Evolutionary conservation across 1,284 basidiomycete species (phyloP).

Genomic region (Trametes hirsuta): DNA sequence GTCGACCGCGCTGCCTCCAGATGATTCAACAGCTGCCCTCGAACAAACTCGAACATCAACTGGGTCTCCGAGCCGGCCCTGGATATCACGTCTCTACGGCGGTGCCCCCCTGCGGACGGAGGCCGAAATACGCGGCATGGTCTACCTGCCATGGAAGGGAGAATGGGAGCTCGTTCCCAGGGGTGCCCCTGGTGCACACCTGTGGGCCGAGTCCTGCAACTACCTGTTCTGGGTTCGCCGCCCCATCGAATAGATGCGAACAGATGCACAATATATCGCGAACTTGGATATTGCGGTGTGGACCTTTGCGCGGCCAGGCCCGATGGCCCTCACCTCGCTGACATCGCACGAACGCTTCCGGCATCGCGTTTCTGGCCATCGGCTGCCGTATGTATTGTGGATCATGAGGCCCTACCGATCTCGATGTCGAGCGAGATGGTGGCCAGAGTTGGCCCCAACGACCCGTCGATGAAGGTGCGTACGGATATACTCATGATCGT

Average conservation of each 20-base stretch:
- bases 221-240: conserved; percentile 84
- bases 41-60: background rate
- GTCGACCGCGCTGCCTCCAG: conserved; percentile 47
- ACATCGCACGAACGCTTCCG: too few relatives aligned
- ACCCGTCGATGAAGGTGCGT: too few relatives aligned
- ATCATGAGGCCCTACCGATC: too few relatives aligned
- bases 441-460: too few relatives aligned
- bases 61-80: conserved; percentile 32
- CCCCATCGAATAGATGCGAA: conserved; percentile 39
- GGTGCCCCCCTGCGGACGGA: conserved; percentile 59
- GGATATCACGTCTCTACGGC: conserved; percentile 47
- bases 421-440: too few relatives aligned
- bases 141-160: conserved; percentile 80
- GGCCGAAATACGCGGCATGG: conserved; percentile 82
- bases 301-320: background rate
- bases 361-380: too few relatives aligned
- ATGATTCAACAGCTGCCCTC: background rate
- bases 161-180: conserved; percentile 74
- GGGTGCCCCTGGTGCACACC: conserved; percentile 53
- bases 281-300: background rate
- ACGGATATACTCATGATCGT: too few relatives aligned
- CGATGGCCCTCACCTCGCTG: too few relatives aligned
- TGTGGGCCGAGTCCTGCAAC: conserved; percentile 73
- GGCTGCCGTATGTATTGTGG: too few relatives aligned
- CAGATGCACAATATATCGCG: background rate